Conservation (phyloP, 176 grass and related monocot species). For the Hyparrhenia diplandra region DNA sequence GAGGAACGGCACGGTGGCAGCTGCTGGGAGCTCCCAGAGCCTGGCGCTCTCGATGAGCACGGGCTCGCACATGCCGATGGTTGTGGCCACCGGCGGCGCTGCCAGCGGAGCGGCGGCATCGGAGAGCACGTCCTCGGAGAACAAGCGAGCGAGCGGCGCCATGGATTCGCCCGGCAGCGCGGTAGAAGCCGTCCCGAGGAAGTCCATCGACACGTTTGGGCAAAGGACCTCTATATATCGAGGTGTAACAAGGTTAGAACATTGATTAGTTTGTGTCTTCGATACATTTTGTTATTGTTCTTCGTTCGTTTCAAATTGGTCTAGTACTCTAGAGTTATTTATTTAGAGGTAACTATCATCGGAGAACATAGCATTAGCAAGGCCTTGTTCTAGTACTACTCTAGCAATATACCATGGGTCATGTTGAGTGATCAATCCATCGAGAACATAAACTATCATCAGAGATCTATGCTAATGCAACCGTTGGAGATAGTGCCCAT, state of each 20-base stretch:
- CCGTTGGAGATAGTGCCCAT: background rate
- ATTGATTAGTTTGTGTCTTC: conserved; percentile 11
- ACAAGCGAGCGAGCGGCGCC: conserved; percentile 43
- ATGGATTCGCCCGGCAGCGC: conserved; percentile 52
- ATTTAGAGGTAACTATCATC: background rate
- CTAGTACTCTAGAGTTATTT: background rate
- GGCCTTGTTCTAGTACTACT: background rate
- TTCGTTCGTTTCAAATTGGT: conserved; percentile 20
- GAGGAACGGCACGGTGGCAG: conserved; percentile 28
- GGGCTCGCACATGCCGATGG: conserved; percentile 54
- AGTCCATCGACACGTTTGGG: conserved; percentile 82
- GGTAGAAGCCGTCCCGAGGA: conserved; percentile 51
- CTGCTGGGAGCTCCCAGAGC: conserved; percentile 44
- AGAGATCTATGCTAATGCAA: conserved; percentile 3
- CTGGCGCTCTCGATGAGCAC: conserved; percentile 93
- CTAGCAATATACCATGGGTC: background rate
- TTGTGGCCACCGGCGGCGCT: background rate
- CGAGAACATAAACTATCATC: conserved; percentile 19
- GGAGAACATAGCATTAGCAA: background rate
- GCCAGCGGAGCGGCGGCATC: conserved; percentile 28
- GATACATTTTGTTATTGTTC: background rate
- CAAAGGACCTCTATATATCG: conserved; percentile 93
- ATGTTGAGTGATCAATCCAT: conserved; percentile 20
- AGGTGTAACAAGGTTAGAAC: conserved; percentile 78
- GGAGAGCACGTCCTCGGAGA: conserved; percentile 63